Evolutionary conservation across 257 asterid genomes (phyloP).

Genomic region (Petunia axillaris): DNA sequence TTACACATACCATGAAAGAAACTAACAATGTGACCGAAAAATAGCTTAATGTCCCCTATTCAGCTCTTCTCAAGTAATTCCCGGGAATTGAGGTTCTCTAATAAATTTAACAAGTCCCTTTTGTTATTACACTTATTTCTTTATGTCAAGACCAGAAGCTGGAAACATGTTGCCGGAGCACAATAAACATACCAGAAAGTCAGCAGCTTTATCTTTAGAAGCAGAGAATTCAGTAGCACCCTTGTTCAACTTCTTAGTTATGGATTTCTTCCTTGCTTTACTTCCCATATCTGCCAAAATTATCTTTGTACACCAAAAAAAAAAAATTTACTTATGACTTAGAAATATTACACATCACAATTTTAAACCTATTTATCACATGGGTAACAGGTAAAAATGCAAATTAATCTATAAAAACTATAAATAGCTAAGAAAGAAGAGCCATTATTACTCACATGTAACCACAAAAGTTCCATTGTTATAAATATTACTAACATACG

Average conservation of each 20-base stretch:
- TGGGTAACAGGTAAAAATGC: neutral
- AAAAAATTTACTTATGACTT: neutral
- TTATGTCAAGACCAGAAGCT: neutral
- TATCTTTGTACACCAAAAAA: neutral
- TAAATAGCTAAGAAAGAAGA: neutral
- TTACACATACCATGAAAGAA: neutral
- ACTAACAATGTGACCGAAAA: neutral
- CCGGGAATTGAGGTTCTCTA: neutral
- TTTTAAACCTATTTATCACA: neutral
- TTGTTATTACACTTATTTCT: too few relatives aligned
- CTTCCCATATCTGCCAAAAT: slow-evolving; percentile 43
- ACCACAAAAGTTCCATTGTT: too few relatives aligned
- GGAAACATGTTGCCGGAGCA: too few relatives aligned
- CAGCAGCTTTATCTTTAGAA: slow-evolving; percentile 52
- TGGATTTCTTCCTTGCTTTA: slow-evolving; percentile 53
- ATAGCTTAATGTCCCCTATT: neutral
- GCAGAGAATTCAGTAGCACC: slow-evolving; percentile 50
- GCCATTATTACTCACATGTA: neutral
- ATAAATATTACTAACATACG: too few relatives aligned
- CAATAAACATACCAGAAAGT: slow-evolving; percentile 56
- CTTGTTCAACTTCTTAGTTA: slow-evolving; percentile 52
- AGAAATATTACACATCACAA: neutral
- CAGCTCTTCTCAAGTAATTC: neutral
- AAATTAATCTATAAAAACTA: neutral
- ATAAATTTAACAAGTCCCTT: neutral